These are phyloP conservation scores for Jatropha multifida DNA, from an alignment of 441 rosid genomes.

Conservation along the genomic window DNA sequence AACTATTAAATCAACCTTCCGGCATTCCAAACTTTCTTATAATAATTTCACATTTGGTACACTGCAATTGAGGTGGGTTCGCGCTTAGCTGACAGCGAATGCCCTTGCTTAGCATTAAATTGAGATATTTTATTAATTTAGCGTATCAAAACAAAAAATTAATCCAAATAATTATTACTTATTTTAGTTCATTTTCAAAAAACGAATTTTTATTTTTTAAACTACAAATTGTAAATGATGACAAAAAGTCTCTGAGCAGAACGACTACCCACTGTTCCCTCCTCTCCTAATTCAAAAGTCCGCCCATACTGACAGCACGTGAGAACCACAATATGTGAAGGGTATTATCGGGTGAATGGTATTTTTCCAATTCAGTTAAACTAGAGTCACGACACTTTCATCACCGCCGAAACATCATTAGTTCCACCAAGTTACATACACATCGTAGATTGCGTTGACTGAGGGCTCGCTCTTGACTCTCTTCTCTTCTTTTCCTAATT, in stretches of 20 bases:
- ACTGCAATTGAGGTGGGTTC: no score
- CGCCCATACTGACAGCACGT: neutral
- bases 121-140: no score
- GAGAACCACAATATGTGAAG: neutral
- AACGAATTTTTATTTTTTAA: no score
- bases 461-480: neutral
- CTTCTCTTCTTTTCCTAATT: neutral
- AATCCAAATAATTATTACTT: no score
- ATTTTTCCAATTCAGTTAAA: neutral
- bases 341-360: neutral
- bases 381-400: conserved; percentile 19
- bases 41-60: no score
- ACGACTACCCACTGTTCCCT: conserved; percentile 2
- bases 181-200: no score
- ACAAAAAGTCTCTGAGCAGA: neutral
- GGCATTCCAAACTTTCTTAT: no score
- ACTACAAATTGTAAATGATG: no score
- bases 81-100: no score
- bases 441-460: conserved; percentile 15
- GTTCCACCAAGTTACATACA: conserved; percentile 25
- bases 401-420: neutral
- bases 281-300: neutral
- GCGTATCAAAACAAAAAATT: no score
- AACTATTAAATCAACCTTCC: no score
- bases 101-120: no score